Evolutionary conservation across 352 stramenopile genomes (phyloP).

Genomic region (Pilasporangium apinafurcum): DNA sequence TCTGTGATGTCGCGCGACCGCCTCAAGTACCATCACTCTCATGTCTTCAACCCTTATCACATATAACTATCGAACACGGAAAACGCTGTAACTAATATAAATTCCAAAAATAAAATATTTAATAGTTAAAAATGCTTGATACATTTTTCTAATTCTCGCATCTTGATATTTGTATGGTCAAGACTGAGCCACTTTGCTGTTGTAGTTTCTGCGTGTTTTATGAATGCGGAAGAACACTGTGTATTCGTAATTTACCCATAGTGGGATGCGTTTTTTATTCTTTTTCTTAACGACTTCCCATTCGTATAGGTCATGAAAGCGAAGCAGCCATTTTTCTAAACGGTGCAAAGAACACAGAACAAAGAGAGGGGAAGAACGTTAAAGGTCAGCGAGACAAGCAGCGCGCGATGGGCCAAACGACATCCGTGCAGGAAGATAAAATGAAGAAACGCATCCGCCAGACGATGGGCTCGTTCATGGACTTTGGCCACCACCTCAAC

Average conservation of each 20-base stretch:
- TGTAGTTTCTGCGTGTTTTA: slow-evolving; percentile 1
- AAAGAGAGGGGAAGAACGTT: not conserved
- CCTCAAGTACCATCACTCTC: slow-evolving; percentile 8
- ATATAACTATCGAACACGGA: slow-evolving; percentile 5
- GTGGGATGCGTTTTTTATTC: too few species aligned
- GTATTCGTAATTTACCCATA: slow-evolving; percentile 1
- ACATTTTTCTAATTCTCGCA: not conserved
- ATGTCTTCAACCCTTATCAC: slow-evolving; percentile 8
- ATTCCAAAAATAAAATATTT: not conserved
- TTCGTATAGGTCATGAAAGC: not conserved
- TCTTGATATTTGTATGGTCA: not conserved
- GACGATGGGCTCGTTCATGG: slow-evolving; percentile 63
- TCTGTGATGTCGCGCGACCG: too few species aligned
- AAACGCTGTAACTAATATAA: not conserved
- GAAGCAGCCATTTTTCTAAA: not conserved
- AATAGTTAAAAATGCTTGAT: not conserved
- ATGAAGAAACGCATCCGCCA: slow-evolving; percentile 68
- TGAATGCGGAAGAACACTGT: not conserved
- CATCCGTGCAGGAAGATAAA: slow-evolving; percentile 59
- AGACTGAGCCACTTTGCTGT: slow-evolving; percentile 3
- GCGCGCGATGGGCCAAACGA: slow-evolving; percentile 58
- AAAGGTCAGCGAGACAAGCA: slow-evolving; percentile 1
- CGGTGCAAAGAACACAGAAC: not conserved
- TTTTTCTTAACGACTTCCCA: slow-evolving; percentile 12
- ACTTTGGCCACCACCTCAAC: slow-evolving; percentile 64